Base-by-base conservation (phyloP, 1,284 basidiomycete genomes). In the Volvariella volvacea region DNA sequence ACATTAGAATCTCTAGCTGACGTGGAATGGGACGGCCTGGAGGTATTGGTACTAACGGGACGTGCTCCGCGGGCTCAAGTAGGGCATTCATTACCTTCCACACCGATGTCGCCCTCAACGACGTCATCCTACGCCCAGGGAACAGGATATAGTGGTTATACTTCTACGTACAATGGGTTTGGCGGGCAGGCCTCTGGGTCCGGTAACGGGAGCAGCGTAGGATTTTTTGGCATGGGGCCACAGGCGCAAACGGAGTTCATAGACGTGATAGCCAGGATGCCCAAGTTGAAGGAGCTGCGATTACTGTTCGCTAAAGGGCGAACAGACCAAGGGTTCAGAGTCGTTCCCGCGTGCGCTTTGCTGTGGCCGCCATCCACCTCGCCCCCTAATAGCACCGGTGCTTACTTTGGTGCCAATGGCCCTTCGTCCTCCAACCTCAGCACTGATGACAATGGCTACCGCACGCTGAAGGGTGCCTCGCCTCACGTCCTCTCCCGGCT, bases 1-100 rank as follows among this genome's bases (percentile, higher is more conserved):
- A 52, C 55, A 1, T 47, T 64, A 2, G 52, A 58, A 22, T 52
- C 57, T 8, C 53, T 66, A 16, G 51, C 50, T 6, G 51, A 50
- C 20, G 55, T 58, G 12, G 52, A 55, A 2, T 68, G 63, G 63
- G 63, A 63, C 3, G 50, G 49, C 28, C 53, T 68, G 8, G 55
- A 62, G 16, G 63, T 62, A 1, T 51, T 67, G 15, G 55, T 66
- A 1, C 51, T 68, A 20, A 67, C 66, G 3, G 66, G 63, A 0
- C 62, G 61, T 34, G 57, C 53, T 17, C 62, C 55, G 21, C 58
- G 51, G 28, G 45, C 25, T 28, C 25, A 28, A 28, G 25, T 28
- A 28, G 25, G 25, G 25, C 25, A 28, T 28, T 28, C 25, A 28
- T 28, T 28, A 28, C 25, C 25, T 28, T 28, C 25, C 25, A 28